phyloP scores from a whole-genome alignment of 768 basidiomycete species.

The Saitozyma sp. region DNA sequence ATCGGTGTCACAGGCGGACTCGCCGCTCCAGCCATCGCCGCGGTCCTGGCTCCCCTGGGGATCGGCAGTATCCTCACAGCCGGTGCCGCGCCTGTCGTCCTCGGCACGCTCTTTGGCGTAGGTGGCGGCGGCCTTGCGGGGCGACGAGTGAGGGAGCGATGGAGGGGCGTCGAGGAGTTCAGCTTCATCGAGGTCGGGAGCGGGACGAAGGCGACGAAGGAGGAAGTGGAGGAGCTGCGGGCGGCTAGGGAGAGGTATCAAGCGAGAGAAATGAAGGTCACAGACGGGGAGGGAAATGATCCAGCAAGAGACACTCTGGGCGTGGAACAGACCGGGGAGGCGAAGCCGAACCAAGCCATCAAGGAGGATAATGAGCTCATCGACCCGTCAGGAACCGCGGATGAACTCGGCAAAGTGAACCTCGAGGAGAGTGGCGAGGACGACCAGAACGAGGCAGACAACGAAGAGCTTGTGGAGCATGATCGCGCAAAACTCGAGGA shows the following conservation, averaged over 20 bases:
- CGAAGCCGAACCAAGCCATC: background rate
- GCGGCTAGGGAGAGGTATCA: slow-evolving; percentile 29
- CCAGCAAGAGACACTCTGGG: background rate
- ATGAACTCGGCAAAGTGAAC: slow-evolving; percentile 29
- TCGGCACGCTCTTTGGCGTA: slow-evolving; percentile 55
- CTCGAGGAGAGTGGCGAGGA: slow-evolving; percentile 33
- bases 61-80: slow-evolving; percentile 51
- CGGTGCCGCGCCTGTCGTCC: slow-evolving; percentile 51
- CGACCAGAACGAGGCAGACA: slow-evolving; percentile 13
- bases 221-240: slow-evolving; percentile 42
- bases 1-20: slow-evolving; percentile 55
- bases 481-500: slow-evolving; percentile 31
- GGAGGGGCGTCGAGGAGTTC: slow-evolving; percentile 55
- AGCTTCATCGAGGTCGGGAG: slow-evolving; percentile 54
- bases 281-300: slow-evolving; percentile 1
- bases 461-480: slow-evolving; percentile 21
- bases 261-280: slow-evolving; percentile 13
- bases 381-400: background rate
- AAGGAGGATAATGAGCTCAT: background rate
- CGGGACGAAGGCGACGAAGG: slow-evolving; percentile 38
- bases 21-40: slow-evolving; percentile 55
- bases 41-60: slow-evolving; percentile 50
- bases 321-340: no score
- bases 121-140: slow-evolving; percentile 55
- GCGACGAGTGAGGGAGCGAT: slow-evolving; percentile 50